Evolutionary conservation across 768 basidiomycete species (phyloP), one percentile per base, ranked within the genome.

Genomic region (Leccinum variicolor): DNA sequence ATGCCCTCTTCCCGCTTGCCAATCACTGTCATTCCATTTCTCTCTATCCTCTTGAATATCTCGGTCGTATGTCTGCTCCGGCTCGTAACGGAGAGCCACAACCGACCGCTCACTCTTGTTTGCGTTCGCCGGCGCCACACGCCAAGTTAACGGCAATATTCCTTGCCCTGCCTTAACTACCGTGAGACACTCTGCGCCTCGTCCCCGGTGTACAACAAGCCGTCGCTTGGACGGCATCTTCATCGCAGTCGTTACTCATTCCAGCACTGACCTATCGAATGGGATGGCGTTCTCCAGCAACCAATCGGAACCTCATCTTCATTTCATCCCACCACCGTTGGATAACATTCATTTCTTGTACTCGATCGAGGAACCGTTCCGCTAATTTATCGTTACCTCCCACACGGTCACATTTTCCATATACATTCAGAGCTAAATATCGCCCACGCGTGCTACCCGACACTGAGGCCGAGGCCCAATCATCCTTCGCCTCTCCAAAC

Each of bases 81-180:
- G 39, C n/a, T 17, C 9, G 26, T 48, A 11, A 29, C 4, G 9
- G 45, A 46, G 21, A 25, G 23, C 23, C 13, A 25, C n/a, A n/a
- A n/a, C n/a, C n/a, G n/a, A n/a, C n/a, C n/a, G n/a, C n/a, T n/a
- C n/a, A n/a, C n/a, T 46, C 39, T 26, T 26, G 28, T 5, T 19
- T 46, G 9, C 10, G 9, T 21, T 43, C 21, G n/a, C n/a, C n/a
- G 25, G 6, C 41, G 61, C 61, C 61, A 62, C 61, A 56, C 29
- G 50, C 60, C 55, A 62, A n/a, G n/a, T n/a, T n/a, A n/a, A 57
- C 46, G 60, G 46, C 47, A 57, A 21, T 21, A 43, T 43, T 2
- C 41, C n/a, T 26, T 29, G 34, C 54, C 41, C 52, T 58, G 31
- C 43, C 29, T 43, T 41, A 49, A 23, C 46, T 31, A 31, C 39